These are phyloP conservation scores for Bauhinia variegata DNA, from an alignment of 306 rosid species.

Conservation along the genomic window DNA sequence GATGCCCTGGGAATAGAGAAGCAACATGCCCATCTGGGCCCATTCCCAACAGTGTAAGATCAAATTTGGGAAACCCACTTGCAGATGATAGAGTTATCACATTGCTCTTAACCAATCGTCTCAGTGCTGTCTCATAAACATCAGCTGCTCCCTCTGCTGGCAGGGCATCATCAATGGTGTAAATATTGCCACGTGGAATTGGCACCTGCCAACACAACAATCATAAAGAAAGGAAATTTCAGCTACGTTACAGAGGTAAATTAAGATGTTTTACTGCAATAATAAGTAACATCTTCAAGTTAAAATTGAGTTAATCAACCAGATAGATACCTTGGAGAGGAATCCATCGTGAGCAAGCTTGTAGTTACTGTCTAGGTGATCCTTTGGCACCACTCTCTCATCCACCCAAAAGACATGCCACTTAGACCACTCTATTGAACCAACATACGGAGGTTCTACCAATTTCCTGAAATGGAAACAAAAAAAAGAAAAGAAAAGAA, in stretches of 20 bases:
- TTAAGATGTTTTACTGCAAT: no score
- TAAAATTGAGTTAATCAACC: not conserved
- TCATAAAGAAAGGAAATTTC: no score
- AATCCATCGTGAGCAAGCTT: constrained; percentile 64
- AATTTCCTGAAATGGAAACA: constrained; percentile 62
- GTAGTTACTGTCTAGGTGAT: constrained; percentile 64
- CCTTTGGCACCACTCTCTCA: constrained; percentile 69
- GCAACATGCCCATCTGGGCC: constrained; percentile 78
- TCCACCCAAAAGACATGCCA: constrained; percentile 74
- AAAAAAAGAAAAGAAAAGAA: no score
- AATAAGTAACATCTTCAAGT: no score
- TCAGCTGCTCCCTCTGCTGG: constrained; percentile 67
- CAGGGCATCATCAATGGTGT: constrained; percentile 59
- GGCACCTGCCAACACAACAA: constrained; percentile 39
- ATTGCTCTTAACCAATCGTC: constrained; percentile 41
- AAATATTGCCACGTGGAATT: constrained; percentile 49
- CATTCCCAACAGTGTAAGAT: constrained; percentile 66
- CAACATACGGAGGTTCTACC: constrained; percentile 50
- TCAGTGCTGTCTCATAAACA: constrained; percentile 56
- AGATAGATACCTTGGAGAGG: constrained; percentile 50
- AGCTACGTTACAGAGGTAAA: no score
- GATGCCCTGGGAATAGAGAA: constrained; percentile 67
- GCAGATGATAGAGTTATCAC: constrained; percentile 43
- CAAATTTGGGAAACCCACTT: constrained; percentile 59
- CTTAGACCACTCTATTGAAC: constrained; percentile 55